These are phyloP conservation scores for Canavalia ensiformis DNA, from an alignment of 306 rosid species.

Conservation along the genomic window DNA sequence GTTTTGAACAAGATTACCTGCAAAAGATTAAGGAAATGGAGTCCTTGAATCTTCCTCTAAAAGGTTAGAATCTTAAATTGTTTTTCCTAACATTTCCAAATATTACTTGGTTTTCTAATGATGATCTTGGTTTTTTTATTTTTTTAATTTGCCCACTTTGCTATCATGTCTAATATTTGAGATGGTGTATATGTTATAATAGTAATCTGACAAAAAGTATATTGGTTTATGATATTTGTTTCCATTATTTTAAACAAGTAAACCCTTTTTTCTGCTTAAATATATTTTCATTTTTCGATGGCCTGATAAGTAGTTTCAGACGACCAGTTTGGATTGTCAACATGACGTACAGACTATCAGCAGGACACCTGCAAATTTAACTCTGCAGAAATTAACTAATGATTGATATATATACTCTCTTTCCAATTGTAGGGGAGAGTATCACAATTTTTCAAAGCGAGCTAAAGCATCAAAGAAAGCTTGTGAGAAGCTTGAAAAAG, in stretches of 20 bases:
- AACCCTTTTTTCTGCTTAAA: neutral
- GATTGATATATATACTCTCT: conserved; percentile 49
- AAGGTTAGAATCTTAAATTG: conserved; percentile 64
- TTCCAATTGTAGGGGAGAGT: conserved; percentile 79
- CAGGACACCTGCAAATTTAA: conserved; percentile 25
- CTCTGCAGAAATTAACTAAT: conserved; percentile 39
- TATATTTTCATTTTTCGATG: conserved; percentile 15
- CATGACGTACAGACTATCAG: conserved; percentile 26
- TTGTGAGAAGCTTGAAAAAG: conserved; percentile 84
- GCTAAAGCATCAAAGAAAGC: conserved; percentile 83
- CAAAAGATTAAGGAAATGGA: conserved; percentile 79
- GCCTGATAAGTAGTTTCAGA: conserved; percentile 27
- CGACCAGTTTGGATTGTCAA: conserved; percentile 33
- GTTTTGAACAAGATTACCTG: conserved; percentile 89
- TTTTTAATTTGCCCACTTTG: neutral
- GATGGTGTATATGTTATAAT: neutral
- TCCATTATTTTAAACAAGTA: neutral
- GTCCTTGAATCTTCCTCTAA: conserved; percentile 73
- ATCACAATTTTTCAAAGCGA: conserved; percentile 78
- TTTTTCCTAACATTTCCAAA: neutral
- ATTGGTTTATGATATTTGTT: conserved; percentile 30
- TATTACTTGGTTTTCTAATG: neutral
- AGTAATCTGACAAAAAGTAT: neutral
- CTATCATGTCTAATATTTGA: neutral
- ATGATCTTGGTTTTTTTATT: neutral